A percentile compares a stretch with the other conserved stretches of the same genome.
phyloP scores from a whole-genome alignment of 2,329 filamentous ascomycete species.

The Thermothelomyces thermophilus region DNA sequence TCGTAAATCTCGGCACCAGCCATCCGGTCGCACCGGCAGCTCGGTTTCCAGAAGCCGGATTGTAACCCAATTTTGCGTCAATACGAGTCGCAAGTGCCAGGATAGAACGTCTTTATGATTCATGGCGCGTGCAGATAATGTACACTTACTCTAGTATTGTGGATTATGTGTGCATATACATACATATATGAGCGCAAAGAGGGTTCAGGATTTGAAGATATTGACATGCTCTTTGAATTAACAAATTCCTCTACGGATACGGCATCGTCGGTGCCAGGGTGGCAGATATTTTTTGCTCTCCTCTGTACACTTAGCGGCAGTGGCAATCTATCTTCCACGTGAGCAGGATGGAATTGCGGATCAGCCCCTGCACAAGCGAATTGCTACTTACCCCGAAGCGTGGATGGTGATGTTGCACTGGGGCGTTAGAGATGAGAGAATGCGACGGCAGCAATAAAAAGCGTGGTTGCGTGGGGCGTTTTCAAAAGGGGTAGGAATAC shows the following conservation, averaged over 20 bases:
- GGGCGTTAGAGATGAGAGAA: neutral
- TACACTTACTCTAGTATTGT: too few species aligned
- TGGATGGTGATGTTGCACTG: constrained; percentile 1
- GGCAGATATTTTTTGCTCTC: neutral
- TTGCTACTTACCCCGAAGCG: neutral
- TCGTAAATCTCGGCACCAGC: constrained; percentile 17
- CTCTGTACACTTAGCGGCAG: neutral
- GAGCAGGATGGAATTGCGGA: constrained; percentile 6
- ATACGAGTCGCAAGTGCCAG: neutral
- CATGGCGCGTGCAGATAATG: too few species aligned
- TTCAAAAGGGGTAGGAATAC: too few species aligned
- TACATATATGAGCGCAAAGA: too few species aligned
- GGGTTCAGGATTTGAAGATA: too few species aligned
- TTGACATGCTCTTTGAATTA: too few species aligned
- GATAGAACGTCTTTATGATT: neutral
- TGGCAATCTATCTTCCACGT: constrained; percentile 11
- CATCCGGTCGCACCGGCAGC: constrained; percentile 1
- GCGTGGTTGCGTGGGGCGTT: neutral
- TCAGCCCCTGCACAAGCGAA: constrained; percentile 4
- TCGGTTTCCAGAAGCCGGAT: constrained; percentile 9
- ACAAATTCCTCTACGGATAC: too few species aligned
- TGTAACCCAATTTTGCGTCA: neutral
- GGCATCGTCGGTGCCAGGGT: neutral
- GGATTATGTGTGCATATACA: too few species aligned
- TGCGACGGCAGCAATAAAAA: neutral